These are phyloP conservation scores for Fusarium veterinarium DNA, from an alignment of 2,329 filamentous ascomycete species.

Conservation along the genomic window DNA sequence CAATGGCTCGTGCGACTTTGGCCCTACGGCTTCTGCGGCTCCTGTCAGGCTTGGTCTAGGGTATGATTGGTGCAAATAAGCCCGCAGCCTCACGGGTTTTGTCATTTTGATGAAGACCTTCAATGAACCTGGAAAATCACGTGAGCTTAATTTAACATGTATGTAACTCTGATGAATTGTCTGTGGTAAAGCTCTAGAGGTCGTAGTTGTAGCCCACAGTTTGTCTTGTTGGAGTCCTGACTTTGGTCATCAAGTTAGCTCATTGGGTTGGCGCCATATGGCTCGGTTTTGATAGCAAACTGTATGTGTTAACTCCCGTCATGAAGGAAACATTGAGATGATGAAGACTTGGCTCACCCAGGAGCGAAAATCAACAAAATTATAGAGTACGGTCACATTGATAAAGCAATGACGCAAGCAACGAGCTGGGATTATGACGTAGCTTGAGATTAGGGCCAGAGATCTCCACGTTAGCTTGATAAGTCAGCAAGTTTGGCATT, in stretches of 20 bases:
- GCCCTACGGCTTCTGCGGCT: conserved; percentile 34
- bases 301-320: neutral
- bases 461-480: neutral
- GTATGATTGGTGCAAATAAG: conserved; percentile 36
- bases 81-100: conserved; percentile 10
- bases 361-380: neutral
- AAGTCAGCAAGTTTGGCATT: conserved; percentile 7
- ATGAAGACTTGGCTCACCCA: neutral
- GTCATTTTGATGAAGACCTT: neutral
- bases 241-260: neutral
- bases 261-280: neutral
- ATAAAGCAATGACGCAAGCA: conserved; percentile 28
- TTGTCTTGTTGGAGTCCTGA: neutral
- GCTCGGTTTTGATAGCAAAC: neutral
- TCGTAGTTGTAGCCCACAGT: neutral
- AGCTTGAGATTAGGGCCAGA: neutral
- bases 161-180: neutral
- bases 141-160: conserved; percentile 2
- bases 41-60: conserved; percentile 14
- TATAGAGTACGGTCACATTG: conserved; percentile 6
- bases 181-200: neutral
- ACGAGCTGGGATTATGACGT: conserved; percentile 21
- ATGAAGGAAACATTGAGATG: neutral
- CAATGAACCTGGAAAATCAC: conserved; percentile 10
- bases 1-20: conserved; percentile 31